phyloP scores from a whole-genome alignment of 495 filamentous ascomycete genomes.

The Daldinia bambusicola region DNA sequence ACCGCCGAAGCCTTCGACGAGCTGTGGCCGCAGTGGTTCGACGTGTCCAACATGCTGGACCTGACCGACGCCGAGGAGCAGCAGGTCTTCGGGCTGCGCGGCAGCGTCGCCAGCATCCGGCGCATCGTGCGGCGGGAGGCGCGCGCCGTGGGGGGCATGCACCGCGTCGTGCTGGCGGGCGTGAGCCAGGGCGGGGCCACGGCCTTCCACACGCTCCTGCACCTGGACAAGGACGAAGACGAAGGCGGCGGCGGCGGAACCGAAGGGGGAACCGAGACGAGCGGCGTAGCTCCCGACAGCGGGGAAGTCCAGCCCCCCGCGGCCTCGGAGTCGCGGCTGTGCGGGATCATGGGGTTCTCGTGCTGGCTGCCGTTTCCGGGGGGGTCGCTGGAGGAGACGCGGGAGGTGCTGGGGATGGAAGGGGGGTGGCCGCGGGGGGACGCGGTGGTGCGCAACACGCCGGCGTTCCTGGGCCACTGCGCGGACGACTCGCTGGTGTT shows the following conservation, averaged over 20 bases:
- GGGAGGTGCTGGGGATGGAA: slow-evolving; percentile 42
- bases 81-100: slow-evolving; percentile 47
- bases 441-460: slow-evolving; percentile 50
- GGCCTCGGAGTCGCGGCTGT: slow-evolving; percentile 37
- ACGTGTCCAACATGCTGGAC: slow-evolving; percentile 51
- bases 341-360: slow-evolving; percentile 64
- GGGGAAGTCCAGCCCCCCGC: not conserved
- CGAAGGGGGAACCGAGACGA: too few relatives aligned
- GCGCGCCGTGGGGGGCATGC: slow-evolving; percentile 41
- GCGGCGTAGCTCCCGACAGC: too few relatives aligned
- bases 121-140: slow-evolving; percentile 46
- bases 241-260: not conserved
- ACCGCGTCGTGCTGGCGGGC: slow-evolving; percentile 49
- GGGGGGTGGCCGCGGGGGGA: slow-evolving; percentile 20
- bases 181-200: slow-evolving; percentile 57
- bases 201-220: slow-evolving; percentile 57
- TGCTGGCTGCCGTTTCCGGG: slow-evolving; percentile 66
- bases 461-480: slow-evolving; percentile 66
- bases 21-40: slow-evolving; percentile 56
- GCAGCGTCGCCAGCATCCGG: slow-evolving; percentile 41
- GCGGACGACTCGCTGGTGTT: slow-evolving; percentile 62
- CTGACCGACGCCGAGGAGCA: slow-evolving; percentile 51
- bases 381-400: slow-evolving; percentile 45
- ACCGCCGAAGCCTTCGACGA: slow-evolving; percentile 51
- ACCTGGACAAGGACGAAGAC: slow-evolving; percentile 31